Evolutionary conservation across 2,329 filamentous ascomycete genomes (phyloP).

Genomic region (Aureobasidium sp.): DNA sequence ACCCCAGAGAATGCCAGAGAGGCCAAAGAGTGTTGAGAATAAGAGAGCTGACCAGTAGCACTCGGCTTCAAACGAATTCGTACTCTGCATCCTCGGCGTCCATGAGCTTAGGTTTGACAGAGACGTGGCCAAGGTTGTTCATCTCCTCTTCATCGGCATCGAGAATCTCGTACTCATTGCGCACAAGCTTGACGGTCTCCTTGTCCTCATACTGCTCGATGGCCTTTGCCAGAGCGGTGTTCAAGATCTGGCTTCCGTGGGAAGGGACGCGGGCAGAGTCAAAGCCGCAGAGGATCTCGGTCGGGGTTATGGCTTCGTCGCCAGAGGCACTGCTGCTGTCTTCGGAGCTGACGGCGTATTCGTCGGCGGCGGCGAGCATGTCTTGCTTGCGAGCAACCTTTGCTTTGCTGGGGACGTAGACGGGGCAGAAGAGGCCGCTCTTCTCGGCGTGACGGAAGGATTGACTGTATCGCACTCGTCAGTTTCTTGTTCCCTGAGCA

Average conservation of each 20-base stretch:
- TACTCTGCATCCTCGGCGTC: constrained; percentile 26
- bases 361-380: constrained; percentile 28
- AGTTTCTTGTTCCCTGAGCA: not conserved
- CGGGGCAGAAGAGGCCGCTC: constrained; percentile 20
- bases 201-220: constrained; percentile 51
- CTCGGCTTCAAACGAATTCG: constrained; percentile 24
- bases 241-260: constrained; percentile 49
- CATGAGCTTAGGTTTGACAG: constrained; percentile 25
- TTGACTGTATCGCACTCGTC: constrained; percentile 11
- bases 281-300: constrained; percentile 46
- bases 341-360: constrained; percentile 1
- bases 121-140: constrained; percentile 22
- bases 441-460: constrained; percentile 22
- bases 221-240: constrained; percentile 47
- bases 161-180: constrained; percentile 50
- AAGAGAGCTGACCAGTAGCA: not conserved
- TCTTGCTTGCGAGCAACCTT: constrained; percentile 35
- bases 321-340: constrained; percentile 4
- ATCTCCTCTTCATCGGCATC: constrained; percentile 33
- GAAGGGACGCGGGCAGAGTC: constrained; percentile 42
- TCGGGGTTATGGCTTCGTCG: constrained; percentile 37
- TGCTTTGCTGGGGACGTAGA: constrained; percentile 15
- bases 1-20: not conserved
- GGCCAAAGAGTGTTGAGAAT: not conserved
- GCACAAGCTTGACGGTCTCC: constrained; percentile 52